A percentile compares a stretch with the other conserved stretches of the same genome.
These are phyloP conservation scores for Cyclospora cayetanensis DNA, from an alignment of 169 alveolate genomes.

Conservation along the genomic window DNA sequence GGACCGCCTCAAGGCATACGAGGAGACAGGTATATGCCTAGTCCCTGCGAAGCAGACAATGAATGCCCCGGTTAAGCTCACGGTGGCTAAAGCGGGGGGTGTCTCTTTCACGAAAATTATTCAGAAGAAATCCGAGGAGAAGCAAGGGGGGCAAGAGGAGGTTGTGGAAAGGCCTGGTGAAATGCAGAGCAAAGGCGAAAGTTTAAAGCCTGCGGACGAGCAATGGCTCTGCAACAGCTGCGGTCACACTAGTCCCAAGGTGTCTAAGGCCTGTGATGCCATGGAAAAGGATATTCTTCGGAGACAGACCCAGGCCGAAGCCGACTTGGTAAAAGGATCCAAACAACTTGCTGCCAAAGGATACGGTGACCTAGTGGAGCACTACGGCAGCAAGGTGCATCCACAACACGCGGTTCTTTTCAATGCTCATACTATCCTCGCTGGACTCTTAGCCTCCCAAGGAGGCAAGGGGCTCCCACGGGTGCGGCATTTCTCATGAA, in stretches of 20 bases:
- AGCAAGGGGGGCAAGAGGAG: background rate
- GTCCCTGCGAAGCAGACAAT: background rate
- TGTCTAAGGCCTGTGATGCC: conserved; percentile 69
- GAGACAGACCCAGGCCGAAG: conserved; percentile 77
- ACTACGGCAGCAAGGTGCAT: conserved; percentile 84
- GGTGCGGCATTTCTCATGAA: conserved; percentile 5
- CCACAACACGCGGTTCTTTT: conserved; percentile 86
- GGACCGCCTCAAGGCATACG: conserved; percentile 72
- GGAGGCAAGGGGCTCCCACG: conserved; percentile 78
- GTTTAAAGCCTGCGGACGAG: conserved; percentile 25
- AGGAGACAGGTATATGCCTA: conserved; percentile 8
- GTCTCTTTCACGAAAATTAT: background rate
- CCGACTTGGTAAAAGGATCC: conserved; percentile 79
- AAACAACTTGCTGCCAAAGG: conserved; percentile 77
- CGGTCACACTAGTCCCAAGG: conserved; percentile 76
- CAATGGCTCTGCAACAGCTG: conserved; percentile 83
- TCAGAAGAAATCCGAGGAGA: background rate
- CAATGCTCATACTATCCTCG: conserved; percentile 84
- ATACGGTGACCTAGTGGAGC: conserved; percentile 77
- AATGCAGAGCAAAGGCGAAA: background rate
- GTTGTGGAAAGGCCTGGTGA: background rate
- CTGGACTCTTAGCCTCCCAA: conserved; percentile 83
- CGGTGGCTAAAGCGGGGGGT: background rate
- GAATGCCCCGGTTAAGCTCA: background rate
- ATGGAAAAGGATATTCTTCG: conserved; percentile 77